Base-by-base conservation (phyloP, 371 early-diverging fungal genomes). In the Syncephalastrum contaminatum region DNA sequence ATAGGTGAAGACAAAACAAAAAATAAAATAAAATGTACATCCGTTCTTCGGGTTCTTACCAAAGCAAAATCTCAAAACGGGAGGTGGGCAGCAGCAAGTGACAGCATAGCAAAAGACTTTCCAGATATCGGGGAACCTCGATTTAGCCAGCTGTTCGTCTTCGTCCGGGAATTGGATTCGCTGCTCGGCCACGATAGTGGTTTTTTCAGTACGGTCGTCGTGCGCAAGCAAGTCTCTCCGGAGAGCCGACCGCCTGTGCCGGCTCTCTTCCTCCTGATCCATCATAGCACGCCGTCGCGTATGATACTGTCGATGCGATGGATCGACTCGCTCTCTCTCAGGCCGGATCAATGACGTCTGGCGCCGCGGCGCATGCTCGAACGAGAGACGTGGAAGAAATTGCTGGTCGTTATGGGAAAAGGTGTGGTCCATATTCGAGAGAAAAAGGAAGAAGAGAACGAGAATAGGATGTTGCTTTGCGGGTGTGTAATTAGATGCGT, bases 291-390 rank as follows among this genome's bases (percentile, higher is more conserved):
- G 67, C 63, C 67, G 7, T 10, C 36, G 36, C 10, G 73, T 71
- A 51, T 70, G 61, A 58, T 79, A 79, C 39, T 78, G 75, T 18
- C 70, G 80, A 44, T 79, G 80, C 27, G 66, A 65, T 48, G 64
- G 61, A 52, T 72, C 72, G 24, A 76, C 62, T 25, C 79, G 77
- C 43, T 77, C 80, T 54, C 85, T 73, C 59, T 83, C 87, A 4
- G 87, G 84, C 16, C 85, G 73, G 42, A 82, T 75, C 8, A 85
- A 72, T 40, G 85, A 84, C 58, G 75, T 74, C 67, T 76, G 74
- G 12, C 85, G 69, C 16, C 62, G 40, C 40, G 58, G 60, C 13
- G 27, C 19, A 10, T 21, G 30, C 27, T 24, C 40, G 10, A 51
- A 19, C 1, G 30, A 48, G 27, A 39, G 44, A 20, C 43, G 48